Conservation (phyloP, 768 basidiomycete genomes). For the Boletus speciosus region DNA sequence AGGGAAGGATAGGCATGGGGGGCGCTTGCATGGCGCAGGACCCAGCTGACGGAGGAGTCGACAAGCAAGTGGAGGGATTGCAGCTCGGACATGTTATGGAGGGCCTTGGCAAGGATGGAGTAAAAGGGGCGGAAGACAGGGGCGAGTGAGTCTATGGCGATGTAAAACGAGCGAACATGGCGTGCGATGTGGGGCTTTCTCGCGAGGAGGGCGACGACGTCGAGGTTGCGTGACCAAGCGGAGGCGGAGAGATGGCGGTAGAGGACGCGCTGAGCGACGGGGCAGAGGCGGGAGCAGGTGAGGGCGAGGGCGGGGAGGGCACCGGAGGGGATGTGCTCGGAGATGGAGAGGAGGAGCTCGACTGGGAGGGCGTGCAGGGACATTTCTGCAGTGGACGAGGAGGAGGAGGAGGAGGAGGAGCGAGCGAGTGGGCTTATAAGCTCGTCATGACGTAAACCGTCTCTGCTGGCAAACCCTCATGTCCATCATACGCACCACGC, state of each 20-base stretch:
- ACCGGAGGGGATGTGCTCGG: constrained; percentile 31
- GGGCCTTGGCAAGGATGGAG: constrained; percentile 45
- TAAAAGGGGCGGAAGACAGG: constrained; percentile 47
- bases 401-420: not conserved
- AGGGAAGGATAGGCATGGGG: constrained; percentile 43
- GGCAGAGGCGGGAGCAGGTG: constrained; percentile 39
- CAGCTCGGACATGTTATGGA: constrained; percentile 60
- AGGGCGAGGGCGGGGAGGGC: constrained; percentile 50
- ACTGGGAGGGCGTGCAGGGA: constrained; percentile 48
- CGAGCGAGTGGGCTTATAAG: not conserved
- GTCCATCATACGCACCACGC: not conserved
- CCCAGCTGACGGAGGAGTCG: constrained; percentile 51
- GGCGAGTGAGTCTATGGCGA: constrained; percentile 45
- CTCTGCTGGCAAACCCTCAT: constrained; percentile 1
- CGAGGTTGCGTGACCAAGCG: constrained; percentile 41
- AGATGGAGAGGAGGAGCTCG: constrained; percentile 60
- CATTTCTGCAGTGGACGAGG: constrained; percentile 30
- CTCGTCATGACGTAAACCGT: constrained; percentile 18
- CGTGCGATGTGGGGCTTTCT: constrained; percentile 52
- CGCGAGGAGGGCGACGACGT: constrained; percentile 55
- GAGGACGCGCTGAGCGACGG: constrained; percentile 56
- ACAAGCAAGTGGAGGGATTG: constrained; percentile 47
- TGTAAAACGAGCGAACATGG: constrained; percentile 58
- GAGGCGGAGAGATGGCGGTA: constrained; percentile 57
- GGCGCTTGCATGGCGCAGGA: constrained; percentile 38